Evolutionary conservation across 306 rosid species (phyloP).

Genomic region (Trifolium dubium): DNA sequence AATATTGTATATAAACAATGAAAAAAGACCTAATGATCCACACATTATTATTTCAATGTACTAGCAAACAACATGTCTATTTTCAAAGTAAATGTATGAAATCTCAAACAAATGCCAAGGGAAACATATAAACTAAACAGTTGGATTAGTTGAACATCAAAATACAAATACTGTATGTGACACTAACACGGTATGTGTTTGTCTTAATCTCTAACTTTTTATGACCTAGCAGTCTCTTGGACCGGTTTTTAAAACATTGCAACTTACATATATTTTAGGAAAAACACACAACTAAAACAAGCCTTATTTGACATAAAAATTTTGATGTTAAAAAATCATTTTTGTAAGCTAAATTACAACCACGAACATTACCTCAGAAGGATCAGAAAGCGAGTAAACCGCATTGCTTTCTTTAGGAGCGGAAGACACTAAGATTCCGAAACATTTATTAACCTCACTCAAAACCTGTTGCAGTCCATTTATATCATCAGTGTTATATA

Average conservation of each 20-base stretch:
- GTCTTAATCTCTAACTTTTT: no score
- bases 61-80: no score
- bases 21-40: neutral
- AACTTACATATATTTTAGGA: no score
- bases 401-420: slow-evolving; percentile 84
- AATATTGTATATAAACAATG: neutral
- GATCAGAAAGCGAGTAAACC: slow-evolving; percentile 75
- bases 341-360: neutral
- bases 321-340: no score
- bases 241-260: no score
- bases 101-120: slow-evolving; percentile 1
- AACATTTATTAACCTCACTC: slow-evolving; percentile 67
- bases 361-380: slow-evolving; percentile 68
- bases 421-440: slow-evolving; percentile 81
- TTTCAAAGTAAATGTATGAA: neutral
- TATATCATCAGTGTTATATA: neutral
- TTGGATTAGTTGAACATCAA: no score
- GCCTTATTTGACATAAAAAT: no score
- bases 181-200: no score
- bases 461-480: slow-evolving; percentile 61
- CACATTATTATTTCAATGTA: no score
- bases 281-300: no score
- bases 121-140: neutral
- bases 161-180: no score
- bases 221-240: no score